Conservation (phyloP, 495 filamentous ascomycete species). For the Tuber melanosporum region DNA sequence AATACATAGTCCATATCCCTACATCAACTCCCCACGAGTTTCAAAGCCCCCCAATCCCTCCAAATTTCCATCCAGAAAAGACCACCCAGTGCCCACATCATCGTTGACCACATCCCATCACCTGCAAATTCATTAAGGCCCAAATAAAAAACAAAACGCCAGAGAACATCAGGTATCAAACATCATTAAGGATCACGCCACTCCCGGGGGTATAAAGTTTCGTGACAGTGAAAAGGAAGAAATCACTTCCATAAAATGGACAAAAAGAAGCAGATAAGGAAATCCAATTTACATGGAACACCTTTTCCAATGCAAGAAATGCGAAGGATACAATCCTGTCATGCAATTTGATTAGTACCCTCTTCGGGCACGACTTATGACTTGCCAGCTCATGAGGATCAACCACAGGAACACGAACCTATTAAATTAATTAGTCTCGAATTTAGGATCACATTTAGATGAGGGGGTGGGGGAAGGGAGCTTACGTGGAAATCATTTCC, state of each 20-base stretch:
- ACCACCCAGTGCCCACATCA: background rate
- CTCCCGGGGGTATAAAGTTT: background rate
- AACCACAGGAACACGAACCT: slow-evolving; percentile 90
- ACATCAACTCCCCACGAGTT: background rate
- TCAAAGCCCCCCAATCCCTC: background rate
- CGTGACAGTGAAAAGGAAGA: background rate
- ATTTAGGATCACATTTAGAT: slow-evolving; percentile 44
- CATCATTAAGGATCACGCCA: background rate
- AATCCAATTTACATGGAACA: slow-evolving; percentile 6
- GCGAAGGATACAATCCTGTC: background rate
- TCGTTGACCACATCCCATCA: background rate
- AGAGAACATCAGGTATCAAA: slow-evolving; percentile 1
- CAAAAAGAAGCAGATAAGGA: slow-evolving; percentile 5
- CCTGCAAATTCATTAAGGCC: background rate
- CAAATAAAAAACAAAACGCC: slow-evolving; percentile 7
- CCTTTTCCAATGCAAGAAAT: background rate
- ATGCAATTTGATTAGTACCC: slow-evolving; percentile 22
- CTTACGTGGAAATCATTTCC: slow-evolving; percentile 41
- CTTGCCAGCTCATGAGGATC: slow-evolving; percentile 85
- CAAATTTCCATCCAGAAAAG: background rate
- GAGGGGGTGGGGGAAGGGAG: background rate
- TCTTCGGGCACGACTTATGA: slow-evolving; percentile 44
- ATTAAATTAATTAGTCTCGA: slow-evolving; percentile 66
- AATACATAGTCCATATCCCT: background rate
- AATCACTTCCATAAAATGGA: background rate